A percentile compares a stretch with the other conserved stretches of the same genome.
These are phyloP conservation scores for Talaromyces piceae DNA, from an alignment of 2,329 filamentous ascomycete genomes.

Conservation along the genomic window DNA sequence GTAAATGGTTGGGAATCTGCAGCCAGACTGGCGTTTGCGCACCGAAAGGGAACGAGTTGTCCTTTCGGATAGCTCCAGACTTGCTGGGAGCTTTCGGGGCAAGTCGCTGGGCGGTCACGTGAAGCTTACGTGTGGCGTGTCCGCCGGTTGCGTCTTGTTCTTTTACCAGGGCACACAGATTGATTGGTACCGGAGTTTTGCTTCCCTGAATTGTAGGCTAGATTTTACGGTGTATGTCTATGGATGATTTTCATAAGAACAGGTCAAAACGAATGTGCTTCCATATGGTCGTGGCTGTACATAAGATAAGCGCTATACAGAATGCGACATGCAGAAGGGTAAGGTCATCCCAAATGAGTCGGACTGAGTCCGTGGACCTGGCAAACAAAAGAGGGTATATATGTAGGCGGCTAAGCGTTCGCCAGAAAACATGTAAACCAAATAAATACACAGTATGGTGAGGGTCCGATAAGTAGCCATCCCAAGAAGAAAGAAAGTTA, in stretches of 20 bases:
- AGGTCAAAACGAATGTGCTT: too few species aligned
- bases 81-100: slow-evolving; percentile 12
- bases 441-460: slow-evolving; percentile 2
- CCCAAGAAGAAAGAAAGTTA: slow-evolving; percentile 10
- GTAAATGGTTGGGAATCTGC: not conserved
- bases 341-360: not conserved
- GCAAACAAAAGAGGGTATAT: slow-evolving; percentile 12
- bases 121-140: slow-evolving; percentile 5
- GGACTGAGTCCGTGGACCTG: too few species aligned
- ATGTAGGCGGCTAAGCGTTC: not conserved
- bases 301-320: not conserved
- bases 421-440: not conserved
- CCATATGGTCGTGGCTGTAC: not conserved
- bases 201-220: too few species aligned
- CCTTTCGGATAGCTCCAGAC: slow-evolving; percentile 18
- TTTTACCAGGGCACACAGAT: too few species aligned
- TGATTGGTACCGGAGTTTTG: too few species aligned
- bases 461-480: not conserved
- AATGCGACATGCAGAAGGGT: not conserved
- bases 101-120: slow-evolving; percentile 22
- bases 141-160: too few species aligned
- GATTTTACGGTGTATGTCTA: too few species aligned
- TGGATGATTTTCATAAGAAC: too few species aligned
- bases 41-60: slow-evolving; percentile 20
- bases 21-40: slow-evolving; percentile 3